Percentiles rank a stretch among this genome's conserved stretches.
phyloP scores from a whole-genome alignment of 2,329 filamentous ascomycete species.

The Fusarium floridanum region DNA sequence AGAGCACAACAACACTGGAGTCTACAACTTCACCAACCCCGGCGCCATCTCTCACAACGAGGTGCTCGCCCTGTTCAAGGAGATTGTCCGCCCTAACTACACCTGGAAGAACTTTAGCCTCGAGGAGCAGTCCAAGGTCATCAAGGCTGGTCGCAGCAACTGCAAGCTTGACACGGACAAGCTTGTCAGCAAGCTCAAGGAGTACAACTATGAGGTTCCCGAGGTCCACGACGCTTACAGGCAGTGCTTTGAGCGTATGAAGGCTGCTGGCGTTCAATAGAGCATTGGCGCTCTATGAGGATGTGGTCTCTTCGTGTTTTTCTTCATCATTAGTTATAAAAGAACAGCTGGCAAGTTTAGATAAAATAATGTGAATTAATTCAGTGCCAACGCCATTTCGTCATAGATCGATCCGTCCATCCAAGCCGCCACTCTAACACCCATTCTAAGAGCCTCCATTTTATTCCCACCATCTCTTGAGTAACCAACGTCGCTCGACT shows the following conservation, averaged over 20 bases:
- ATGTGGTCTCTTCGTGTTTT: background rate
- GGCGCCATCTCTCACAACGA: conserved; percentile 80
- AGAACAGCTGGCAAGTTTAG: conserved; percentile 35
- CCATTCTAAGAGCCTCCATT: background rate
- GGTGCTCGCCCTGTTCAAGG: conserved; percentile 71
- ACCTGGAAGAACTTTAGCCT: conserved; percentile 75
- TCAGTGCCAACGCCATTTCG: background rate
- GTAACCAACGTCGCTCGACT: background rate
- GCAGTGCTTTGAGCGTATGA: conserved; percentile 23
- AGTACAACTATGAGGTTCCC: conserved; percentile 70
- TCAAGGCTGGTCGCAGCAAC: conserved; percentile 76
- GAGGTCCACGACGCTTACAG: conserved; percentile 73
- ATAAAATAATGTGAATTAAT: conserved; percentile 3
- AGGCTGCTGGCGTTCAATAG: conserved; percentile 28
- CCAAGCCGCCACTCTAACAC: background rate
- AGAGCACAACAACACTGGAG: conserved; percentile 71
- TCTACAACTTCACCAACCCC: conserved; percentile 80
- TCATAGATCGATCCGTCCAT: background rate
- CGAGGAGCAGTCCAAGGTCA: conserved; percentile 75
- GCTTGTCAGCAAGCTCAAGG: conserved; percentile 69
- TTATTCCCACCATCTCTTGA: background rate
- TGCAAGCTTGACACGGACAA: conserved; percentile 74
- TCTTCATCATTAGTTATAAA: conserved; percentile 56
- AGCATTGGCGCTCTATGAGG: background rate
- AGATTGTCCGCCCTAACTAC: conserved; percentile 71